These are phyloP conservation scores for Trichocomaceae sp. DNA, from an alignment of 2,329 filamentous ascomycete genomes.

Conservation along the genomic window DNA sequence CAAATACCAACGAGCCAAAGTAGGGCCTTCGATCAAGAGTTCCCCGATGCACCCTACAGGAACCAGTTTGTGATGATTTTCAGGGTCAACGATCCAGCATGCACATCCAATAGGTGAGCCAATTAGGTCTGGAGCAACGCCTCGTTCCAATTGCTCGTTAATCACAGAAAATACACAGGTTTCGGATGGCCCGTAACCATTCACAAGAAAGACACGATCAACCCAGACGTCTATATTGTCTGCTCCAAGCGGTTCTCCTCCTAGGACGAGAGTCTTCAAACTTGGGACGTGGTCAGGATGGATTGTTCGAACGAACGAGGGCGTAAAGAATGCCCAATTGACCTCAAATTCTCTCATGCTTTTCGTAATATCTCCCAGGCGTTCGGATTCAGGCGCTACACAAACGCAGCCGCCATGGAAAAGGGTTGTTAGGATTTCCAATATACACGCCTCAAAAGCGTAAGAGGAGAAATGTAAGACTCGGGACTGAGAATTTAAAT, in stretches of 20 bases:
- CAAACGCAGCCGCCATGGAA: constrained; percentile 54
- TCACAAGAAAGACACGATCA: not conserved
- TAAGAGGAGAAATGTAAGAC: constrained; percentile 54
- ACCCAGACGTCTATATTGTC: constrained; percentile 21
- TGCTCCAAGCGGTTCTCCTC: constrained; percentile 36
- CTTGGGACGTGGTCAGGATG: constrained; percentile 20
- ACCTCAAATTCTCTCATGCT: constrained; percentile 46
- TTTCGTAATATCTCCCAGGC: constrained; percentile 15
- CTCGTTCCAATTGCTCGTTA: not conserved
- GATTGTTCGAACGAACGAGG: constrained; percentile 48
- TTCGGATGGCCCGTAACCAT: constrained; percentile 5
- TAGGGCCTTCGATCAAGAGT: constrained; percentile 36
- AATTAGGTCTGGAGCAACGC: constrained; percentile 29
- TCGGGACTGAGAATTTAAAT: constrained; percentile 47
- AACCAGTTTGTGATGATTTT: constrained; percentile 38
- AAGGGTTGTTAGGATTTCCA: constrained; percentile 51
- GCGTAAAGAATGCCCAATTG: constrained; percentile 54
- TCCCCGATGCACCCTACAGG: constrained; percentile 37
- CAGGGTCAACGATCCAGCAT: constrained; percentile 40
- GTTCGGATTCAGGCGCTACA: constrained; percentile 47
- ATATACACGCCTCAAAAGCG: constrained; percentile 49
- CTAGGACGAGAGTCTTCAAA: constrained; percentile 37
- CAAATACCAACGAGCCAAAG: constrained; percentile 39
- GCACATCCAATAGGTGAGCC: constrained; percentile 37
- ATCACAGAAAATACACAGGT: not conserved